A percentile compares a stretch with the other conserved stretches of the same genome.
Evolutionary conservation across 306 rosid genomes (phyloP).

Genomic region (Coriaria nepalensis): DNA sequence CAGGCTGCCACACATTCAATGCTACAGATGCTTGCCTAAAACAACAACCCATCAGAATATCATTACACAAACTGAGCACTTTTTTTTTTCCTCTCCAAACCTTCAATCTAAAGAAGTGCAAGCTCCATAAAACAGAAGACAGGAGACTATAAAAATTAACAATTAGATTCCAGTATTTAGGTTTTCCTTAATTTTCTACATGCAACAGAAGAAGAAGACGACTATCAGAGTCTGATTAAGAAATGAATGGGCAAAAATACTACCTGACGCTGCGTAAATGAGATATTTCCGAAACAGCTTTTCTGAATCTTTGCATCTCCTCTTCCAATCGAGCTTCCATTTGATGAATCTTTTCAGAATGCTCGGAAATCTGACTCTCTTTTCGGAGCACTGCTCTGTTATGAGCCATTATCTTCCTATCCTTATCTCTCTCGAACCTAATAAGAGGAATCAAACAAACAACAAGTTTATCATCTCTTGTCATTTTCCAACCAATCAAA

Average conservation of each 20-base stretch:
- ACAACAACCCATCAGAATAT: slow-evolving; percentile 13
- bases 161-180: not conserved
- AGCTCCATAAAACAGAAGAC: too few relatives aligned
- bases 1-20: slow-evolving; percentile 88
- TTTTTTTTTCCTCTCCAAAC: too few relatives aligned
- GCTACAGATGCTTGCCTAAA: slow-evolving; percentile 70
- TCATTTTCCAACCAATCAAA: too few relatives aligned
- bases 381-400: slow-evolving; percentile 44
- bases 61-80: not conserved
- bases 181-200: slow-evolving; percentile 1
- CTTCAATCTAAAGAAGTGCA: too few relatives aligned
- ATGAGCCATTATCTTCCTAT: slow-evolving; percentile 44
- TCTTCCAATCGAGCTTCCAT: slow-evolving; percentile 22
- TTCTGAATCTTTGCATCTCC: slow-evolving; percentile 26
- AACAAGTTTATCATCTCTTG: too few relatives aligned
- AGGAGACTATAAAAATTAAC: not conserved
- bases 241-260: not conserved
- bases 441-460: not conserved
- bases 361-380: slow-evolving; percentile 52
- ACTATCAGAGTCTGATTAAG: not conserved
- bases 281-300: slow-evolving; percentile 32
- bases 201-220: not conserved
- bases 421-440: slow-evolving; percentile 55
- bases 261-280: slow-evolving; percentile 49
- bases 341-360: slow-evolving; percentile 34